These are phyloP conservation scores for Fraxinus platypoda DNA, from an alignment of 305 asterid species.

Conservation along the genomic window DNA sequence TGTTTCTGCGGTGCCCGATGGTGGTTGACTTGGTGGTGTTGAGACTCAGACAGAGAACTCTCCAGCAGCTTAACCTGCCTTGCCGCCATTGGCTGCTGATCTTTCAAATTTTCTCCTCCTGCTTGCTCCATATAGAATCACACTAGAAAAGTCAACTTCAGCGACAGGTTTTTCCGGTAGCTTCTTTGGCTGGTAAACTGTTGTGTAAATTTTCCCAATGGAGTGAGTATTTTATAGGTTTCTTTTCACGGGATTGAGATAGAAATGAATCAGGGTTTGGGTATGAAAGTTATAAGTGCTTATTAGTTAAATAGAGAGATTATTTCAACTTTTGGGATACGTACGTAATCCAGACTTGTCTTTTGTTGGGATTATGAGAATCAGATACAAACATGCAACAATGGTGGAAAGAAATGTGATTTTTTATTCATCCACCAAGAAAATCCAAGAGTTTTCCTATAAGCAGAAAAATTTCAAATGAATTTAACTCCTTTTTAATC, in stretches of 20 bases:
- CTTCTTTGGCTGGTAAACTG: slow-evolving; percentile 9
- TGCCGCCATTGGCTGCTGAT: background rate
- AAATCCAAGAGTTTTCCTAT: slow-evolving; percentile 1
- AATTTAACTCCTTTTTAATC: background rate
- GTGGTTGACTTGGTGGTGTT: slow-evolving; percentile 6
- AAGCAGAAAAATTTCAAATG: background rate
- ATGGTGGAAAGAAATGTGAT: slow-evolving; percentile 28
- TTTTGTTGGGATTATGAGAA: slow-evolving; percentile 35
- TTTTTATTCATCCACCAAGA: slow-evolving; percentile 25
- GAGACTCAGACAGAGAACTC: background rate
- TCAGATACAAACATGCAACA: slow-evolving; percentile 9
- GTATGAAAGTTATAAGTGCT: slow-evolving; percentile 24
- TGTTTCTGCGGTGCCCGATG: slow-evolving; percentile 40
- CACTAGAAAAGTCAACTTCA: background rate
- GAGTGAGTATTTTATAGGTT: slow-evolving; percentile 19
- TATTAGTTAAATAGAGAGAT: slow-evolving; percentile 18
- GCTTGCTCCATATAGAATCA: background rate
- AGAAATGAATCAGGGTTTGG: background rate
- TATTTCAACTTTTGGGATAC: slow-evolving; percentile 39
- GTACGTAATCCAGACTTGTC: slow-evolving; percentile 28
- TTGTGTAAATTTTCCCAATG: background rate
- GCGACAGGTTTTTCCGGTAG: slow-evolving; percentile 6
- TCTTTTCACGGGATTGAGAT: background rate
- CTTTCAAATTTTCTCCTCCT: background rate
- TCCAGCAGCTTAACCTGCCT: slow-evolving; percentile 27